Evolutionary conservation across 2,329 filamentous ascomycete species (phyloP), one percentile per base, ranked within the genome.

Genomic region (Exophiala bonariae): DNA sequence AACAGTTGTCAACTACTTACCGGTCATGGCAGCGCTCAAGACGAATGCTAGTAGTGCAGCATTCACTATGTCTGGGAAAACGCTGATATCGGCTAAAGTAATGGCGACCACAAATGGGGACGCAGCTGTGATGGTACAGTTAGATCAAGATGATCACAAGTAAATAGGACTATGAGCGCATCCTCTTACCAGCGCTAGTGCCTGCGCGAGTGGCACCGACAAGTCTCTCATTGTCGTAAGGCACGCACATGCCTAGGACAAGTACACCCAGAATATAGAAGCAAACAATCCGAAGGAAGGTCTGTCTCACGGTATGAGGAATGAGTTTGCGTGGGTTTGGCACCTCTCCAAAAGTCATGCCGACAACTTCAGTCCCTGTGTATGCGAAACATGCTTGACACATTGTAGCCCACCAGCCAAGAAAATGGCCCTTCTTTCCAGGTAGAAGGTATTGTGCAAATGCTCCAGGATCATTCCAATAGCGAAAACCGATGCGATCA

Each of bases 91-190:
- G 1, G 85, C 83, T 14, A 85, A 58, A 52, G 72, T 67, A 64
- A 89, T 85, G 26, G 86, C 87, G 9, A 87, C 83, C 44, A 90
- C 87, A 61, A 90, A 91, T 3, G 87, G 87, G 3, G 82, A 86
- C 2, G 84, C 83, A 11, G 78, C 32, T 35, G 32, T 13, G 8
- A 35, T 14, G 7, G n/a, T 14, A 35, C n/a, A 17, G 14, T 17
- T 14, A 35, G 6, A 35, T 6, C 7, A 7, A 14, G 32, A 14
- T 35, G 32, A 14, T 35, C 32, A 7, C n/a, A n/a, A n/a, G n/a
- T n/a, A n/a, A n/a, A n/a, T n/a, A 35, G 7, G 14, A 17, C 32
- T 13, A 14, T n/a, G 32, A 7, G 32, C 18, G 32, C n/a, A 8
- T 7, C 18, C 14, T 7, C 14, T 35, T 35, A 35, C 32, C 78